phyloP scores from a whole-genome alignment of 306 rosid genomes.

The Mimosa bimucronata region DNA sequence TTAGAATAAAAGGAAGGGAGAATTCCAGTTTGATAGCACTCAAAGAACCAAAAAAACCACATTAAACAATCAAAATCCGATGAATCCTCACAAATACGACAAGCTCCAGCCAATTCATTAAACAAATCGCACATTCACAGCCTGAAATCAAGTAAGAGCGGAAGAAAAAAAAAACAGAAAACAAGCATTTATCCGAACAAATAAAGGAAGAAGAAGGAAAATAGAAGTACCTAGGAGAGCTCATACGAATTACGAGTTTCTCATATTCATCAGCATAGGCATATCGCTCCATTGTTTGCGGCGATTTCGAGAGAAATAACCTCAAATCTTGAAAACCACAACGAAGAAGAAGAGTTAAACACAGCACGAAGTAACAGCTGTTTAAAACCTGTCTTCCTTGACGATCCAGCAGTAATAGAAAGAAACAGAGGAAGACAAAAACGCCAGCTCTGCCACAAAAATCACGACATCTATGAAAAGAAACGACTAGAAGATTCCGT shows the following conservation, averaged over 20 bases:
- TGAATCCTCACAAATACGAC: background rate
- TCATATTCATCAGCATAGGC: slow-evolving; percentile 74
- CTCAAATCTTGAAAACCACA: slow-evolving; percentile 2
- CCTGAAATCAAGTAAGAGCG: background rate
- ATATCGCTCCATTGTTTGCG: slow-evolving; percentile 67
- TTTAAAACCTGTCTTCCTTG: background rate
- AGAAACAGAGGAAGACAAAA: background rate
- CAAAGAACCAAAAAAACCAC: background rate
- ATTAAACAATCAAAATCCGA: background rate
- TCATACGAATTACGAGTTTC: slow-evolving; percentile 78
- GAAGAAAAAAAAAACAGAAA: background rate
- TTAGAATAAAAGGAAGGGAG: background rate
- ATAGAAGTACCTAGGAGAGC: slow-evolving; percentile 68
- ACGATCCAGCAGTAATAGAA: background rate
- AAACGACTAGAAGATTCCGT: slow-evolving; percentile 30
- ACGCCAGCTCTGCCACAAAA: background rate
- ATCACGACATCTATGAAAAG: background rate
- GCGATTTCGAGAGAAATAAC: background rate
- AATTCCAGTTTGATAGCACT: background rate
- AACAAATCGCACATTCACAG: background rate
- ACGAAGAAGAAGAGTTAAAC: slow-evolving; percentile 17
- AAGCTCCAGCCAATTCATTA: background rate
- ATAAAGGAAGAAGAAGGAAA: background rate
- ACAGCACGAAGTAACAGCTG: background rate
- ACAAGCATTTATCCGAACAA: background rate